A percentile compares a stretch with the other conserved stretches of the same genome.
phyloP scores from a whole-genome alignment of 495 filamentous ascomycete genomes.

The Hypoxylon trugodes region DNA sequence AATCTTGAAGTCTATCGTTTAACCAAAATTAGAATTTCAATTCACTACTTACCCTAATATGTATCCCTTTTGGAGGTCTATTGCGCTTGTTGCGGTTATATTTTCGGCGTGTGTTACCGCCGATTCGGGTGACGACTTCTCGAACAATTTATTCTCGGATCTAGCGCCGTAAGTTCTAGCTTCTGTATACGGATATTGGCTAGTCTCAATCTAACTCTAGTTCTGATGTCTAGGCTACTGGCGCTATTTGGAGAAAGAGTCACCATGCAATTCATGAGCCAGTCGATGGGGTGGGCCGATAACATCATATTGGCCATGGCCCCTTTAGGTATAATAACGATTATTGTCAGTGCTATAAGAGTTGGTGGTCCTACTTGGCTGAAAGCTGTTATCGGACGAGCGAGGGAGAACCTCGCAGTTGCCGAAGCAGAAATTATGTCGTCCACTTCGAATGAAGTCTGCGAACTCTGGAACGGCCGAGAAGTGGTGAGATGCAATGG shows the following conservation, averaged over 20 bases:
- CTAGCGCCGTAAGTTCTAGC: background rate
- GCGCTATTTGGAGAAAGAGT: background rate
- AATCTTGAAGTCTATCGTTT: too few relatives aligned
- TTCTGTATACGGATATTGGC: background rate
- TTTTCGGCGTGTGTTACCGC: background rate
- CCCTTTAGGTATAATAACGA: background rate
- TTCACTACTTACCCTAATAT: background rate
- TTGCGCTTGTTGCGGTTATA: background rate
- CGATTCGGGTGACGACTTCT: background rate
- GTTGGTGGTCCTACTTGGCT: background rate
- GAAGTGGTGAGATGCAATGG: background rate
- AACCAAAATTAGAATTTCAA: too few relatives aligned
- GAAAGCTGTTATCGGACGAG: background rate
- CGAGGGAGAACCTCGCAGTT: background rate
- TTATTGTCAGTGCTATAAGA: background rate
- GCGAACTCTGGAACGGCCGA: background rate
- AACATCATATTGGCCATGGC: background rate
- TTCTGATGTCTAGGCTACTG: background rate
- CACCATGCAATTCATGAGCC: background rate
- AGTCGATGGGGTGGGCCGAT: background rate
- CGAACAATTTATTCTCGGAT: background rate
- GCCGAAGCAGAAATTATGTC: background rate
- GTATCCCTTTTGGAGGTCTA: background rate
- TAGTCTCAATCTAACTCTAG: background rate
- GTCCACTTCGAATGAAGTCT: background rate